These are phyloP conservation scores for Pyrenophora graminea DNA, from an alignment of 2,329 filamentous ascomycete species.

Conservation along the genomic window DNA sequence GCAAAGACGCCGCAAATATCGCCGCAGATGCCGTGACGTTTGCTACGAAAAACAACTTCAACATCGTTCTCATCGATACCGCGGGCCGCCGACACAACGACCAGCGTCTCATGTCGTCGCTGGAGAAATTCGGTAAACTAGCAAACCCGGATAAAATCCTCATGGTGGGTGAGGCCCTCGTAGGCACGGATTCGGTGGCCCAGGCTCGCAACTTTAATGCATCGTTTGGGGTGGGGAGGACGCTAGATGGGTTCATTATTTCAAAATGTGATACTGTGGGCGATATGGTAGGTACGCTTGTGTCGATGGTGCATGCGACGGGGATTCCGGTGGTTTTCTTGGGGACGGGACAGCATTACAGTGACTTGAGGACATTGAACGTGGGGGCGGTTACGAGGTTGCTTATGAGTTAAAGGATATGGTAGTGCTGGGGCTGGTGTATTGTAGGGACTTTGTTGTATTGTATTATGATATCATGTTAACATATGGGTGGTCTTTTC, in stretches of 20 bases:
- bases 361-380: conserved; percentile 66
- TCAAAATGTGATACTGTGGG: conserved; percentile 98
- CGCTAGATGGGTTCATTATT: conserved; percentile 95
- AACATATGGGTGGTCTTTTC: too few species aligned
- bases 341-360: conserved; percentile 71
- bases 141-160: conserved; percentile 97
- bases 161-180: conserved; percentile 92
- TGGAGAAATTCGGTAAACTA: conserved; percentile 97
- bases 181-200: conserved; percentile 92
- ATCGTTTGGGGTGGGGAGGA: conserved; percentile 79
- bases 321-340: conserved; percentile 95
- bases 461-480: too few species aligned
- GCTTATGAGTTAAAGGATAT: conserved; percentile 57
- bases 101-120: conserved; percentile 88
- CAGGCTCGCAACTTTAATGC: conserved; percentile 97
- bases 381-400: conserved; percentile 66
- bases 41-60: conserved; percentile 74
- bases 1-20: conserved; percentile 94
- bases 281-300: conserved; percentile 96
- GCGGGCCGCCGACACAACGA: conserved; percentile 95
- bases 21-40: conserved; percentile 90
- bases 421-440: not conserved
- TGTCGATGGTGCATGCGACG: conserved; percentile 96
- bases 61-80: conserved; percentile 96
- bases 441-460: not conserved